Evolutionary conservation across 2,329 filamentous ascomycete genomes (phyloP), one percentile per base, ranked within the genome.

Genomic region (Cladophialophora exuberans): DNA sequence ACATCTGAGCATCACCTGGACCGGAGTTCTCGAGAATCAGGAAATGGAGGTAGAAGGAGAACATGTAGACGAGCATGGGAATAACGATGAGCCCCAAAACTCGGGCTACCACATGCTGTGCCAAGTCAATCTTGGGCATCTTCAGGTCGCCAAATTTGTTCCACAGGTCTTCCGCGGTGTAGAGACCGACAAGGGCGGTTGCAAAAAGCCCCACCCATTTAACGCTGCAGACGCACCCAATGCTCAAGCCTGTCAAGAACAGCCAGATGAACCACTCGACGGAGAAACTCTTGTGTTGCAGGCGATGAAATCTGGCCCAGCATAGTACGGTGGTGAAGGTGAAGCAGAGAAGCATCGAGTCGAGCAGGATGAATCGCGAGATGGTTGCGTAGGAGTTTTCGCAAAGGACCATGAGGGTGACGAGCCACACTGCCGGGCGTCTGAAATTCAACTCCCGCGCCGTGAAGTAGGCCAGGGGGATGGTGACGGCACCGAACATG

Each of bases 381-480:
- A 99, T 99, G 26, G 95, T 97, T 44, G 94, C 96, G 78, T 97
- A 99, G 47, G 94, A 97, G 79, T 99, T 99, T 74, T 99, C 94
- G 79, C 91, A 99, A 36, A 99, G 84, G 39, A 99, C 92, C 90
- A 97, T 97, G 65, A 97, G 79, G 17, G 92, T 94, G 55, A 97
- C 86, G 54, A 99, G 81, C 94, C 94, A 99, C 64, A 97, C 90
- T 45, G 92, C 88, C 36, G 90, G 87, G 63, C 88, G 85, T 69
- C 85, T 86, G 70, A 97, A 87, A 70, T 91, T 89, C 66, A 99
- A 79, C 74, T 97, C 92, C 67, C 87, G 89, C 28, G 93, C 93
- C 31, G 94, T 99, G 73, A 84, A 97, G 79, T 97, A 99, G 53
- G 94, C 93, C 73, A 99, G 77, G 15, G 94, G 94, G 42, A 99